Evolutionary conservation across 176 grass and related monocot genomes (phyloP).

Genomic region (Cenchrus purpureus): DNA sequence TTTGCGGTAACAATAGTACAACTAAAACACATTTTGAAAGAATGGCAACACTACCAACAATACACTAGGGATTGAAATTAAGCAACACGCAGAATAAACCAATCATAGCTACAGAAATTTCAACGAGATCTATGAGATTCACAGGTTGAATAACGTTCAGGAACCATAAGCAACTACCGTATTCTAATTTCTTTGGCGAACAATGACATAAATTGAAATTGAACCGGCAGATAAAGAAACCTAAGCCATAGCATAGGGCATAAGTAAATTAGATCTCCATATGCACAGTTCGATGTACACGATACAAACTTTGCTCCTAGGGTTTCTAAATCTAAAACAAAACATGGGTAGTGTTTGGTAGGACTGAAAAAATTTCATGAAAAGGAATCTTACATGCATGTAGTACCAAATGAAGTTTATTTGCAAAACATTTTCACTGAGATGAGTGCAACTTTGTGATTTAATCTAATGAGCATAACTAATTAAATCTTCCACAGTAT

Average conservation of each 20-base stretch:
- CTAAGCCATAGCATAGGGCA: not conserved
- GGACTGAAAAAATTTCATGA: too few species aligned
- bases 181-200: not conserved
- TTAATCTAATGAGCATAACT: too few species aligned
- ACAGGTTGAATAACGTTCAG: too few species aligned
- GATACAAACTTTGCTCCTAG: not conserved
- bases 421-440: too few species aligned
- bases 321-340: not conserved
- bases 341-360: too few species aligned
- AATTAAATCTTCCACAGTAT: constrained; percentile 76
- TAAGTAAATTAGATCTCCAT: not conserved
- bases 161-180: not conserved
- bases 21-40: not conserved
- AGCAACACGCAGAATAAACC: not conserved
- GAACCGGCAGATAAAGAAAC: not conserved
- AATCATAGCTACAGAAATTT: not conserved
- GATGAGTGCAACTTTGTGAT: too few species aligned
- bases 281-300: not conserved
- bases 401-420: too few species aligned
- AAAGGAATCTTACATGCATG: too few species aligned
- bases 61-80: not conserved
- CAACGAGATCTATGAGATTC: not conserved
- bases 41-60: not conserved
- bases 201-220: not conserved
- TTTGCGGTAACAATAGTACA: not conserved